Conservation (phyloP, 768 basidiomycete genomes). For the Ramaria rubella region DNA sequence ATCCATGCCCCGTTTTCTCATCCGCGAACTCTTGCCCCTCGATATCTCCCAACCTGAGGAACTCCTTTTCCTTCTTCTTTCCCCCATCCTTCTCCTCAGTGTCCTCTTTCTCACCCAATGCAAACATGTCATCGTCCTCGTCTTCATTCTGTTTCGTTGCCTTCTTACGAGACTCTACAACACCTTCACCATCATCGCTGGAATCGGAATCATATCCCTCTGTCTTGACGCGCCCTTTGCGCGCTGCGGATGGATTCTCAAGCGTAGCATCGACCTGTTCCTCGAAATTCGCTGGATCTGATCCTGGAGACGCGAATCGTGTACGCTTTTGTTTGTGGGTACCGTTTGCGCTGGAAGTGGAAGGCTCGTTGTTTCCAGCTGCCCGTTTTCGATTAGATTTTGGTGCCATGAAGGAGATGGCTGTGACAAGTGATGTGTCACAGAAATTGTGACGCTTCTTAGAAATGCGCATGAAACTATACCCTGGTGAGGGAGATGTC, state of each 20-base stretch:
- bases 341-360: background rate
- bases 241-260: conserved; percentile 53
- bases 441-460: too few species aligned
- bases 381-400: background rate
- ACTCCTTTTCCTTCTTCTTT: conserved; percentile 50
- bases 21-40: conserved; percentile 89
- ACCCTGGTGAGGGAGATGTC: too few species aligned
- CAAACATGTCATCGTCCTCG: conserved; percentile 73
- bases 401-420: conserved; percentile 1
- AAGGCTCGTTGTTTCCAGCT: background rate
- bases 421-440: background rate
- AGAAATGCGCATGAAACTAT: background rate
- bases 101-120: conserved; percentile 53
- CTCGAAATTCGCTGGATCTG: conserved; percentile 64
- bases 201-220: conserved; percentile 94
- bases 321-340: conserved; percentile 6
- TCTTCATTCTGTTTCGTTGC: conserved; percentile 44
- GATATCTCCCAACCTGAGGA: conserved; percentile 85
- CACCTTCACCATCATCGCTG: conserved; percentile 91
- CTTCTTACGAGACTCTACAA: conserved; percentile 68
- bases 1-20: conserved; percentile 29
- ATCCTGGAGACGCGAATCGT: conserved; percentile 8
- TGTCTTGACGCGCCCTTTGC: conserved; percentile 67
- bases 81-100: conserved; percentile 33
- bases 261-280: conserved; percentile 72